Percentiles rank a stretch among this genome's conserved stretches.
These are phyloP conservation scores for Diaporthe ilicicola DNA, from an alignment of 2,329 filamentous ascomycete species.

Conservation along the genomic window DNA sequence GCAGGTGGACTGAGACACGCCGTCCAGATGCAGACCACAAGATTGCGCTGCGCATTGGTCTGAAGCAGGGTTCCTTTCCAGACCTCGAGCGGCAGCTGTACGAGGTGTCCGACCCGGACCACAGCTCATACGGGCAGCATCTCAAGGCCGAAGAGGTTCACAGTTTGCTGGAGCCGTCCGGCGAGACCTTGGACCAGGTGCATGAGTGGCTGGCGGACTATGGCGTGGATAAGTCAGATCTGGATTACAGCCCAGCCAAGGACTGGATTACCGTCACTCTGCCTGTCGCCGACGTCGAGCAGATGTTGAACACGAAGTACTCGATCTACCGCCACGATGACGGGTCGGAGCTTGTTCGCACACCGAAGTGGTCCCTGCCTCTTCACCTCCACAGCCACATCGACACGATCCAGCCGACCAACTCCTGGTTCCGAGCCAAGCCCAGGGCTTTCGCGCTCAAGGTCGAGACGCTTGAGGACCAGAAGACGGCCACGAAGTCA, in stretches of 20 bases:
- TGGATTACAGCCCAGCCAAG: conserved; percentile 53
- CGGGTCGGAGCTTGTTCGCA: conserved; percentile 59
- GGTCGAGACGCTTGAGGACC: conserved; percentile 41
- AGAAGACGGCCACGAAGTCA: conserved; percentile 38
- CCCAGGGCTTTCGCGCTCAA: conserved; percentile 42
- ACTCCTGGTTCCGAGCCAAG: conserved; percentile 54
- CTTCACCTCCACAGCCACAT: conserved; percentile 49
- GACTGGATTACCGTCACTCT: conserved; percentile 54
- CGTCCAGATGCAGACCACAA: conserved; percentile 56
- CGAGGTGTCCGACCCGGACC: conserved; percentile 54
- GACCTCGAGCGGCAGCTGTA: conserved; percentile 63
- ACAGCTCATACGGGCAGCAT: conserved; percentile 57
- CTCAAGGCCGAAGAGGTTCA: conserved; percentile 60
- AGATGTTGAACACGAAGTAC: conserved; percentile 55
- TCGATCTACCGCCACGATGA: conserved; percentile 59
- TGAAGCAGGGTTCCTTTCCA: conserved; percentile 65
- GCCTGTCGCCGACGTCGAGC: conserved; percentile 55
- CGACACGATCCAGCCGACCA: conserved; percentile 60
- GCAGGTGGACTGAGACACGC: conserved; percentile 57
- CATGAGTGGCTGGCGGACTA: conserved; percentile 64
- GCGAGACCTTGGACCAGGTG: conserved; percentile 60
- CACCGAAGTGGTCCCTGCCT: conserved; percentile 64
- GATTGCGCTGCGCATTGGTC: conserved; percentile 64
- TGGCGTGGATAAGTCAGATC: conserved; percentile 50
- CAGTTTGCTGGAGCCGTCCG: conserved; percentile 60